Conservation (phyloP, 768 basidiomycete species). For the Leccinellum luteum region DNA sequence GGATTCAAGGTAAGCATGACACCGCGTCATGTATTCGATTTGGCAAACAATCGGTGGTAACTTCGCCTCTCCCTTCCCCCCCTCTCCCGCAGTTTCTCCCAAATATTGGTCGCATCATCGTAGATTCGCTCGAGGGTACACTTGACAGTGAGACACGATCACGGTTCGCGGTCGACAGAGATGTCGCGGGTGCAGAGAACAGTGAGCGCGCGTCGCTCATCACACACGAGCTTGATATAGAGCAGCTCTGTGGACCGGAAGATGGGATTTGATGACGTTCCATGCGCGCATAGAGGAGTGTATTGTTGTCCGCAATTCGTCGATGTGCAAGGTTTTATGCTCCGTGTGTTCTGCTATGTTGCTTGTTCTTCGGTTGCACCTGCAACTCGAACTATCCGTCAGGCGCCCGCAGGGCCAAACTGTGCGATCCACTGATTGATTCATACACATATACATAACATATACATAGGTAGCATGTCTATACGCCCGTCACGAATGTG, state of each 20-base stretch:
- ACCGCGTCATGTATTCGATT: neutral
- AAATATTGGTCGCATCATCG: constrained; percentile 74
- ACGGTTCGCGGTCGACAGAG: constrained; percentile 66
- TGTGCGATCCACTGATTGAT: neutral
- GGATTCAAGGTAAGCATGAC: constrained; percentile 66
- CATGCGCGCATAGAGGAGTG: neutral
- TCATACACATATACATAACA: neutral
- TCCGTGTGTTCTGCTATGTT: neutral
- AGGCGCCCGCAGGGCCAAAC: neutral
- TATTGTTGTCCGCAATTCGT: neutral
- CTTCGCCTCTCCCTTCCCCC: neutral
- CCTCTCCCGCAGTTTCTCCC: constrained; percentile 70
- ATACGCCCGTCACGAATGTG: neutral
- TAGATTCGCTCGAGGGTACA: constrained; percentile 64
- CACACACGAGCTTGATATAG: constrained; percentile 42
- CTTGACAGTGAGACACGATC: constrained; percentile 48
- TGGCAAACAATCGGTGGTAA: neutral
- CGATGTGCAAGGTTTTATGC: neutral
- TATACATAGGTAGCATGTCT: neutral
- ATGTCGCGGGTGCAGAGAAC: constrained; percentile 18
- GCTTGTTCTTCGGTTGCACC: neutral
- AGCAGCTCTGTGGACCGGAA: constrained; percentile 47
- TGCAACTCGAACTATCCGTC: neutral
- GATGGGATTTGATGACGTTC: constrained; percentile 26
- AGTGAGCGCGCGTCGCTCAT: constrained; percentile 17